Evolutionary conservation across 78 protist genomes (phyloP).

Genomic region (Parvularia atlantis): DNA sequence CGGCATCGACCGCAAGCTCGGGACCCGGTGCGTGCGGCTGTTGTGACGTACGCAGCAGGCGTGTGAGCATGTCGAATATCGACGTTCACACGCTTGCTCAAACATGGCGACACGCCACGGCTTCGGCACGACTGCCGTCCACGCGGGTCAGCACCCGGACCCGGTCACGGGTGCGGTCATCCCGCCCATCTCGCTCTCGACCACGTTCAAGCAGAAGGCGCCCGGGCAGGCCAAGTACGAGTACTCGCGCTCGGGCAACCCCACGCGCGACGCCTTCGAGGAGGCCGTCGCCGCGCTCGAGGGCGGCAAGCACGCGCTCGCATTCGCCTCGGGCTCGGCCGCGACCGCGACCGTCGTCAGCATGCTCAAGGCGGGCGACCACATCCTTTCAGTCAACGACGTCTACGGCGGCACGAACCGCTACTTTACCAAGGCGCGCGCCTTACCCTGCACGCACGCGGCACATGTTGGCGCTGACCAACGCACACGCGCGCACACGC

Average conservation of each 20-base stretch:
- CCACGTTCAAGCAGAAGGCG: conserved; percentile 64
- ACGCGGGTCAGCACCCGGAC: conserved; percentile 82
- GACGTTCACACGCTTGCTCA: too few species aligned
- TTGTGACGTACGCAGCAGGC: too few species aligned
- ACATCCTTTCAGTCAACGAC: conserved; percentile 33
- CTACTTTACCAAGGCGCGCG: conserved; percentile 2
- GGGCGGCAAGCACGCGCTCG: conserved; percentile 63
- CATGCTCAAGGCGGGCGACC: conserved; percentile 39
- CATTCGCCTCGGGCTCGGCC: conserved; percentile 67
- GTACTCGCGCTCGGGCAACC: conserved; percentile 90
- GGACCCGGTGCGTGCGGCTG: too few species aligned
- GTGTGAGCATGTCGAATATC: too few species aligned
- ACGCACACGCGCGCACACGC: too few species aligned
- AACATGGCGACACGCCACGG: too few species aligned
- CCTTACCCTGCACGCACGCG: too few species aligned
- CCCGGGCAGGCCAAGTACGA: conserved; percentile 57
- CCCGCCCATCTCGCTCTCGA: conserved; percentile 54
- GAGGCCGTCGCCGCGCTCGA: conserved; percentile 70
- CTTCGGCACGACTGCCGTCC: conserved; percentile 66
- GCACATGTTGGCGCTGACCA: too few species aligned
- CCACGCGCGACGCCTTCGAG: conserved; percentile 84
- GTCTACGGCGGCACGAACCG: conserved; percentile 67
- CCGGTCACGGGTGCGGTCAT: conserved; percentile 65
- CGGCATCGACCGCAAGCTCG: too few species aligned
- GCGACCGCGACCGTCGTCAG: conserved; percentile 49